Conservation (phyloP, 73 alveolate genomes). For the Paramecium tetraurelia region DNA sequence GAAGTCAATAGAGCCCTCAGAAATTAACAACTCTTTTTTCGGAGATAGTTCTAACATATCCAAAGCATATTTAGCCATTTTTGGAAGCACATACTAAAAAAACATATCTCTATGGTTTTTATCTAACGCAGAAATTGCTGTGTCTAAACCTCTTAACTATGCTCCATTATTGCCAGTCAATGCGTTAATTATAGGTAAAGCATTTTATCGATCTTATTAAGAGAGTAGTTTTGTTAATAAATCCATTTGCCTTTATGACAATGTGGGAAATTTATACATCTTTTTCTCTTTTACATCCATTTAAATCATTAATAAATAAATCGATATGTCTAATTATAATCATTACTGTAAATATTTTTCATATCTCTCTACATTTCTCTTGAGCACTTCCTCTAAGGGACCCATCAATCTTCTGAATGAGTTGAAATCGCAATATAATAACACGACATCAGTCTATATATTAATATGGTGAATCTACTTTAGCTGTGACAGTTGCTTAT, state of each 20-base stretch:
- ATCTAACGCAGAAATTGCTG: not conserved
- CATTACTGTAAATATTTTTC: constrained; percentile 11
- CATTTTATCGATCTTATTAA: not conserved
- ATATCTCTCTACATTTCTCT: constrained; percentile 44
- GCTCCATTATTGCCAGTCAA: not conserved
- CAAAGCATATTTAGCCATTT: not conserved
- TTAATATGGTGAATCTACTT: not conserved
- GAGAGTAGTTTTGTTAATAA: not conserved
- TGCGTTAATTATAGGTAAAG: not conserved
- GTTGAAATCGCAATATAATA: constrained; percentile 68
- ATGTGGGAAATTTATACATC: not conserved
- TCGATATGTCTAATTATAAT: not conserved
- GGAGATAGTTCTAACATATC: not conserved
- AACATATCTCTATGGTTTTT: not conserved
- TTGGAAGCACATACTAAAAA: not conserved
- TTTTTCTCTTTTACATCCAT: not conserved
- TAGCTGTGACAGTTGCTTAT: constrained; percentile 88
- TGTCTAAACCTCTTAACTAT: not conserved
- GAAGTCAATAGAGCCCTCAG: not conserved
- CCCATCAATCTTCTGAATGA: constrained; percentile 75
- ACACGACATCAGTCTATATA: constrained; percentile 57
- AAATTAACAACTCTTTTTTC: not conserved
- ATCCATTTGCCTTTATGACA: not conserved
- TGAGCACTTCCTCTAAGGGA: constrained; percentile 63
- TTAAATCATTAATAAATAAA: not conserved